Percentiles rank a stretch among this genome's conserved stretches.
phyloP scores from a whole-genome alignment of 192 early-diverging fungal genomes.

The Cladochytrium replicatum region DNA sequence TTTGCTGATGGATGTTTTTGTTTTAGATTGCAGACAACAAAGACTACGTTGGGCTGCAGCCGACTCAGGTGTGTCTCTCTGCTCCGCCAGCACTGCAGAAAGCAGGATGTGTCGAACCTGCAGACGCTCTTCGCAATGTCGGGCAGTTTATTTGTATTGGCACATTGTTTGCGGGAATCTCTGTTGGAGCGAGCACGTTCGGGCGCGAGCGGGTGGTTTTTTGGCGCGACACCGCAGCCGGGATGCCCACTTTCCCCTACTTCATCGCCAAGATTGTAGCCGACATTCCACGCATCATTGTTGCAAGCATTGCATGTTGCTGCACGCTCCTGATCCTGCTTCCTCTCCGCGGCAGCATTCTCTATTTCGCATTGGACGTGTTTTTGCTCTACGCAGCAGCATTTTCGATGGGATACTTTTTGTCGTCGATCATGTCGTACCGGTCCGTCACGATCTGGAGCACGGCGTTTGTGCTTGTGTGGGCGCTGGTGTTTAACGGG shows the following conservation, averaged over 20 bases:
- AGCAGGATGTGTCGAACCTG: slow-evolving; percentile 5
- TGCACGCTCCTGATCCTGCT: slow-evolving; percentile 46
- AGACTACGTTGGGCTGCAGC: slow-evolving; percentile 41
- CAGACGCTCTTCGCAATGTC: slow-evolving; percentile 23
- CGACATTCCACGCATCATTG: slow-evolving; percentile 48
- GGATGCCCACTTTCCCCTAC: slow-evolving; percentile 50
- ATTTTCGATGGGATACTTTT: slow-evolving; percentile 49
- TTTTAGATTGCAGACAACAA: too few relatives aligned
- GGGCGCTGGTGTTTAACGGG: slow-evolving; percentile 43
- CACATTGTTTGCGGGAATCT: slow-evolving; percentile 49
- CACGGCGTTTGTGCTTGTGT: slow-evolving; percentile 51
- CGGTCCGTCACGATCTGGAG: slow-evolving; percentile 33
- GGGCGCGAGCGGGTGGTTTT: slow-evolving; percentile 53
- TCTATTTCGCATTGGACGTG: slow-evolving; percentile 25
- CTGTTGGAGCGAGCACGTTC: slow-evolving; percentile 49
- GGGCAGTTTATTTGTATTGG: slow-evolving; percentile 51
- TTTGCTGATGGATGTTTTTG: slow-evolving; percentile 36
- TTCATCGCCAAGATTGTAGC: slow-evolving; percentile 50
- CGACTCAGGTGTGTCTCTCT: slow-evolving; percentile 30
- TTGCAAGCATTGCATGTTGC: slow-evolving; percentile 49
- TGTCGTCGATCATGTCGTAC: slow-evolving; percentile 36
- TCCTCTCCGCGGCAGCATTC: slow-evolving; percentile 28
- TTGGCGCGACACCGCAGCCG: slow-evolving; percentile 50
- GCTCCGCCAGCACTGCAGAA: slow-evolving; percentile 22
- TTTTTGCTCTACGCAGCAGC: slow-evolving; percentile 44